Evolutionary conservation across 169 alveolate species (phyloP).

Genomic region (Prorocentrum cordatum): DNA sequence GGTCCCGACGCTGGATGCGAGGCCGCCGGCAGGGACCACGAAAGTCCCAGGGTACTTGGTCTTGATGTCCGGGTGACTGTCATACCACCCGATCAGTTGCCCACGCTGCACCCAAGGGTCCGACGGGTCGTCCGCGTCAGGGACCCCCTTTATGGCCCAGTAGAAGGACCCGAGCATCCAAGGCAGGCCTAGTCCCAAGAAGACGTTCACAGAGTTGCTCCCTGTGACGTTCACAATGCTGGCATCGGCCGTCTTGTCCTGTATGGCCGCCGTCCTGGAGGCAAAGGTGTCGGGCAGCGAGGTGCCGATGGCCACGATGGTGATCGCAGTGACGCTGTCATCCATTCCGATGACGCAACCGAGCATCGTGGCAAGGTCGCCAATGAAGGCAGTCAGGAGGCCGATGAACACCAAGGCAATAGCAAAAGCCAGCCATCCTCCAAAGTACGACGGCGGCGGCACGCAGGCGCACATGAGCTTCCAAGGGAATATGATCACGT

Average conservation of each 20-base stretch:
- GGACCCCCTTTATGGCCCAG: conserved; percentile 44
- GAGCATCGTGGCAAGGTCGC: not conserved
- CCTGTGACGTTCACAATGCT: conserved; percentile 53
- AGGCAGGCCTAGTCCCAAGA: conserved; percentile 57
- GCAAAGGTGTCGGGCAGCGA: not conserved
- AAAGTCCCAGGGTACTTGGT: too few relatives aligned
- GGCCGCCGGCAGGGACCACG: too few relatives aligned
- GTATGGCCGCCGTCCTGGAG: not conserved
- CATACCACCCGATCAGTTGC: too few relatives aligned
- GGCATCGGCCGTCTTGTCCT: conserved; percentile 52
- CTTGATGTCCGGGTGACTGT: too few relatives aligned
- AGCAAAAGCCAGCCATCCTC: not conserved
- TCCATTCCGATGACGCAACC: not conserved
- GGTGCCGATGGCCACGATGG: not conserved
- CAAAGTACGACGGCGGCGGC: not conserved
- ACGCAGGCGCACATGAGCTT: not conserved
- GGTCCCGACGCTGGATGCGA: too few relatives aligned
- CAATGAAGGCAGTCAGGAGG: not conserved
- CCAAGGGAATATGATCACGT: not conserved
- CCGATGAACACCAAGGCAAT: not conserved
- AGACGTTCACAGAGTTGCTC: conserved; percentile 63
- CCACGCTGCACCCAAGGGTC: too few relatives aligned
- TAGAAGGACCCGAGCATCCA: conserved; percentile 52
- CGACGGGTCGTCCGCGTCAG: too few relatives aligned
- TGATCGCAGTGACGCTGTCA: not conserved